phyloP scores from a whole-genome alignment of 495 filamentous ascomycete genomes.

The Thermothielavioides terrestris region DNA sequence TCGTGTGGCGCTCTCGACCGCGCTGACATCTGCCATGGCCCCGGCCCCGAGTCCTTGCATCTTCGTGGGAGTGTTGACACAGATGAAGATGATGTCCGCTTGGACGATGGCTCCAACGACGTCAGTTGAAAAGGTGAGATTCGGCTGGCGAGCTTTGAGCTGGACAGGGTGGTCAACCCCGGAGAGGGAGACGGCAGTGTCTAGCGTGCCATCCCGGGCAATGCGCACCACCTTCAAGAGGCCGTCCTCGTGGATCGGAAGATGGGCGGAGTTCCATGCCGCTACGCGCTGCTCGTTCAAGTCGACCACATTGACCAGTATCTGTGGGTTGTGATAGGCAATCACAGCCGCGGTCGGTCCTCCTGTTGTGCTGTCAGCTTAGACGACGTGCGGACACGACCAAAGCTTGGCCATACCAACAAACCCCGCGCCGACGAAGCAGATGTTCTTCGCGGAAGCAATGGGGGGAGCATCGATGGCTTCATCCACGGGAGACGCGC shows the following conservation, averaged over 20 bases:
- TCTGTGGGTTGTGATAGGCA: slow-evolving; percentile 59
- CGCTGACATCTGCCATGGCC: slow-evolving; percentile 60
- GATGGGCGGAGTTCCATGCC: slow-evolving; percentile 61
- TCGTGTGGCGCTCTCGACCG: slow-evolving; percentile 60
- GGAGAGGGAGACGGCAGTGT: slow-evolving; percentile 16
- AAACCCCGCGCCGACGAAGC: slow-evolving; percentile 28
- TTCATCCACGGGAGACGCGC: slow-evolving; percentile 3
- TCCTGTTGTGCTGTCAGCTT: slow-evolving; percentile 34
- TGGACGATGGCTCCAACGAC: slow-evolving; percentile 50
- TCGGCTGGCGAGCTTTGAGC: slow-evolving; percentile 38
- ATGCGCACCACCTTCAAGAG: slow-evolving; percentile 57
- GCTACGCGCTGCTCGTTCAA: slow-evolving; percentile 54
- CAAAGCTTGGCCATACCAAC: slow-evolving; percentile 15
- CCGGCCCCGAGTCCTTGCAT: slow-evolving; percentile 60
- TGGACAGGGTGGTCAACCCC: slow-evolving; percentile 9
- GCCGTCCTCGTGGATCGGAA: slow-evolving; percentile 73
- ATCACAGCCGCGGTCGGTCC: slow-evolving; percentile 71
- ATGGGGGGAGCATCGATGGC: neutral
- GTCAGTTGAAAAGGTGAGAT: slow-evolving; percentile 65
- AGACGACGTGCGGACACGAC: neutral
- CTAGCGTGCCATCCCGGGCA: slow-evolving; percentile 48
- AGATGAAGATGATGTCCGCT: slow-evolving; percentile 69
- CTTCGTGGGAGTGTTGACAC: slow-evolving; percentile 79
- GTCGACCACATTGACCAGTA: slow-evolving; percentile 66
- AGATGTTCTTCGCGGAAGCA: slow-evolving; percentile 38